Percentiles rank a stretch among this genome's conserved stretches.
phyloP scores from a whole-genome alignment of 495 filamentous ascomycete species.

The Aspergillus wentii region DNA sequence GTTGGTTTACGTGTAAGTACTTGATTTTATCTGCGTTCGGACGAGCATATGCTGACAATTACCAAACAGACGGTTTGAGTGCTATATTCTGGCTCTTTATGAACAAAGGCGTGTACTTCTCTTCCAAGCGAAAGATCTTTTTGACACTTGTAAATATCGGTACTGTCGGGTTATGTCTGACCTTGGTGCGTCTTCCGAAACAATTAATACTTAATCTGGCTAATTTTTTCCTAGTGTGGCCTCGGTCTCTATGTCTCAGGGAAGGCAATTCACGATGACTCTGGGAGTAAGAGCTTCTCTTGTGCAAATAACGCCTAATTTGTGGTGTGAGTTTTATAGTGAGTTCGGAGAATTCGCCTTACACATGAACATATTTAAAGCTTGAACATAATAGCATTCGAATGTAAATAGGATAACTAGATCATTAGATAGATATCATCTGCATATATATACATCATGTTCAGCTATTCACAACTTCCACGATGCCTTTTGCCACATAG shows the following conservation, averaged over 20 bases:
- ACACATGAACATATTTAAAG: no score
- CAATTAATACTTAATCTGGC: constrained; percentile 19
- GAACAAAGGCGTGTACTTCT: constrained; percentile 46
- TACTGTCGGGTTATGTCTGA: constrained; percentile 35
- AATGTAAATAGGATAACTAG: no score
- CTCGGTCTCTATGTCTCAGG: constrained; percentile 34
- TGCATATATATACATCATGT: no score
- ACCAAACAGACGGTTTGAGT: constrained; percentile 22
- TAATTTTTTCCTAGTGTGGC: constrained; percentile 23
- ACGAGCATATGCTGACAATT: constrained; percentile 8
- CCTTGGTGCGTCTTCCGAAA: constrained; percentile 22
- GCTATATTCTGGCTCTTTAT: constrained; percentile 42
- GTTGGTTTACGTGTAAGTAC: constrained; percentile 28
- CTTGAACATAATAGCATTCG: no score
- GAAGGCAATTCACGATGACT: constrained; percentile 29
- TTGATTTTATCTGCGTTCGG: no score
- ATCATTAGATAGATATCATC: no score
- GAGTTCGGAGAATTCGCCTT: no score
- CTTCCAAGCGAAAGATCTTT: constrained; percentile 34
- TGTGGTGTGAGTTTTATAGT: no score
- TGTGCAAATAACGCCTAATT: constrained; percentile 25
- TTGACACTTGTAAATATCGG: constrained; percentile 44
- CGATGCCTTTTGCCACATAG: constrained; percentile 2
- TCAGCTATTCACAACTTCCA: constrained; percentile 3
- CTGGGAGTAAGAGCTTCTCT: constrained; percentile 26